Evolutionary conservation across 805 yeast genomes (phyloP), one percentile per base, ranked within the genome.

Genomic region (Saturnispora silvae): DNA sequence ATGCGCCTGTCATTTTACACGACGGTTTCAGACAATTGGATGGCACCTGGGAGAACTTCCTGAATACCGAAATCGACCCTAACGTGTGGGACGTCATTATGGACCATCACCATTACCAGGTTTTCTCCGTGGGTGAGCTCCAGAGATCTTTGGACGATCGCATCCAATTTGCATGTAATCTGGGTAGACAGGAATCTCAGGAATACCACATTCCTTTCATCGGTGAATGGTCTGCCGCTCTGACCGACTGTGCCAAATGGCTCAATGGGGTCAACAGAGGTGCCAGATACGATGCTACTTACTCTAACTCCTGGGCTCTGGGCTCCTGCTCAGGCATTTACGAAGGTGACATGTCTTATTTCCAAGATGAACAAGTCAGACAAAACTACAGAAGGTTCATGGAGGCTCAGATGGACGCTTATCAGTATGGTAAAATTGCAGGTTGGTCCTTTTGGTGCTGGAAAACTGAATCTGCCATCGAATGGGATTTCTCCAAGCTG

Each of bases 361-460:
- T 92, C 83, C 63, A 82, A 5, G 25, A 43, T 20, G 65, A 62
- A 8, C 68, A 70, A 28, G 69, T 71, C 51, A 73, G 68, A 54
- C 51, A 49, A 18, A 65, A 74, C 45, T 72, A 78, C 33, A 76
- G 95, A 57, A 68, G 63, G 49, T 85, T 67, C 54, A 66, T 86
- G 35, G 96, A 87, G 63, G 95, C 95, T 34, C 96, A 87, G 67
- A 63, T 87, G 52, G 95, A 87, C 54, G 84, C 95, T 2, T 78
- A 67, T 52, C 37, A 43, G 22, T 42, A 54, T 34, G 62, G 58
- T 38, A 70, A 69, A 49, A 68, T 75, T 41, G 70, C 67, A 25
- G 97, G 97, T 23, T 87, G 96, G 96, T 72, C 84, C 40, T 80
- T 82, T 66, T 87, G 96, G 96, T 74, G 80, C 57, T 86, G 84